Percentiles rank a stretch among this genome's conserved stretches.
Evolutionary conservation across 192 early-diverging fungal genomes (phyloP).

Genomic region (Podila epicladia): DNA sequence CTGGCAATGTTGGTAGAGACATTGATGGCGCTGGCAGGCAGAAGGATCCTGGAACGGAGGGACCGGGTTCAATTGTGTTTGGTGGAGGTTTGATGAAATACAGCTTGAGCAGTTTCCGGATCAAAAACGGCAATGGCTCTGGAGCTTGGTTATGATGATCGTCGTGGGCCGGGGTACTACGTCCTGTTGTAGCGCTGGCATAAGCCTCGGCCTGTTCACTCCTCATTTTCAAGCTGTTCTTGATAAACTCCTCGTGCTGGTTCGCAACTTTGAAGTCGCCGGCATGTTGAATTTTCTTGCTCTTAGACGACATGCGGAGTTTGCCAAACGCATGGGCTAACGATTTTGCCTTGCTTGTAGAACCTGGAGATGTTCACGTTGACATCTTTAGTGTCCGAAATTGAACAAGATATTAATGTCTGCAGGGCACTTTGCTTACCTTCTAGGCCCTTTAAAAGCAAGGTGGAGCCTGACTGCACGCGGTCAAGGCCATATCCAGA

Average conservation of each 20-base stretch:
- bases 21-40: conserved; percentile 28
- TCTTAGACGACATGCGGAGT: conserved; percentile 26
- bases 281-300: conserved; percentile 20
- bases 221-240: conserved; percentile 20
- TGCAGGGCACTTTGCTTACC: conserved; percentile 2
- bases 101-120: conserved; percentile 41
- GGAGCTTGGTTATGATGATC: neutral
- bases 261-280: conserved; percentile 38
- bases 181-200: neutral
- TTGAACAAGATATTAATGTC: no score
- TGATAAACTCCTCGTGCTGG: conserved; percentile 29
- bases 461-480: conserved; percentile 4
- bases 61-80: neutral
- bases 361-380: no score
- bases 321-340: conserved; percentile 24
- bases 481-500: neutral
- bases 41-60: neutral
- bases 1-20: conserved; percentile 27
- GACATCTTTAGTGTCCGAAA: no score
- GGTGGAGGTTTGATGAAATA: conserved; percentile 45
- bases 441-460: conserved; percentile 19
- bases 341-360: conserved; percentile 17
- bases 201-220: neutral
- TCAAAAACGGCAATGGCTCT: conserved; percentile 27
- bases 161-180: neutral